These are phyloP conservation scores for Anisodus acutangulus DNA, from an alignment of 257 asterid genomes.

Conservation along the genomic window DNA sequence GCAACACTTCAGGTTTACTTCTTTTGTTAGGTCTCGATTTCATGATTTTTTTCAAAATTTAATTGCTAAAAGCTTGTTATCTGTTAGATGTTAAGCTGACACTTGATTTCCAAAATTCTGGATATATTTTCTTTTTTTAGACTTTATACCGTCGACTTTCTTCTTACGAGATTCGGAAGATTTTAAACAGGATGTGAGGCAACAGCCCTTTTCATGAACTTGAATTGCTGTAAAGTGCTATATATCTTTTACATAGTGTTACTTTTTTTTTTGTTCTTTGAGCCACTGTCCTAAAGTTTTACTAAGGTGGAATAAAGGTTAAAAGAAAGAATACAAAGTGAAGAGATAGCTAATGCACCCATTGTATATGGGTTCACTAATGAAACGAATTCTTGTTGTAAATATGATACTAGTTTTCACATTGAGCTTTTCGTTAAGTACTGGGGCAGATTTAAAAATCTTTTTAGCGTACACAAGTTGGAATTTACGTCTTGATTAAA, in stretches of 20 bases:
- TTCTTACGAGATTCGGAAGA: conserved; percentile 75
- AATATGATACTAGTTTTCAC: neutral
- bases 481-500: conserved; percentile 7
- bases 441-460: neutral
- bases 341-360: neutral
- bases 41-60: neutral
- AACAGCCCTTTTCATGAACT: conserved; percentile 32
- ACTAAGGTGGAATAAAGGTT: conserved; percentile 2
- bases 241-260: neutral
- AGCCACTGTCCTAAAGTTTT: neutral
- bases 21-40: neutral
- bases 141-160: conserved; percentile 62
- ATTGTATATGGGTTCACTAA: neutral
- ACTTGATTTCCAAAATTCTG: conserved; percentile 23
- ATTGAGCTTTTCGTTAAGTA: neutral
- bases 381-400: neutral
- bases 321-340: neutral
- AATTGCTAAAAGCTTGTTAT: neutral
- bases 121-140: conserved; percentile 43
- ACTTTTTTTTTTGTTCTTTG: neutral
- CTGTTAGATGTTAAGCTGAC: neutral
- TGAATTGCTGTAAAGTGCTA: conserved; percentile 7
- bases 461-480: neutral
- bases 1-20: too few relatives aligned
- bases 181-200: conserved; percentile 74